phyloP scores from a whole-genome alignment of 768 basidiomycete species.

The Kondoa subrosea region DNA sequence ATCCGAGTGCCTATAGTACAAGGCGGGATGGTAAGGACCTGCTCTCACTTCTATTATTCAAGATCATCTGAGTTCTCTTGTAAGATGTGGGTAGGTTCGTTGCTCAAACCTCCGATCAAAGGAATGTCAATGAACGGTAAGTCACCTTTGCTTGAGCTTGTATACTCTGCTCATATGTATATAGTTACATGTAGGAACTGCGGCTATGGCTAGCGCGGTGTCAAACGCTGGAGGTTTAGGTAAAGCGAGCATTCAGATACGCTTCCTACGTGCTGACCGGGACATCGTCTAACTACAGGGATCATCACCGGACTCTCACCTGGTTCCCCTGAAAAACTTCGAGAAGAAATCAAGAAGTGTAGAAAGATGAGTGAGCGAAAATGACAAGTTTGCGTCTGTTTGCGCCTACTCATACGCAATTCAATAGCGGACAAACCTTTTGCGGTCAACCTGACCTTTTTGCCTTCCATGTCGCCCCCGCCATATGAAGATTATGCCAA shows the following conservation, averaged over 20 bases:
- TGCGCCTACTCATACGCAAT: not conserved
- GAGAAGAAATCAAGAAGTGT: constrained; percentile 63
- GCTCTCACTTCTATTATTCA: not conserved
- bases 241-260: not conserved
- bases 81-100: constrained; percentile 50
- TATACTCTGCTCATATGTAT: not conserved
- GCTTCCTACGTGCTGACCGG: not conserved
- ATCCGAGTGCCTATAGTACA: constrained; percentile 50
- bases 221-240: constrained; percentile 61
- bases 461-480: constrained; percentile 76
- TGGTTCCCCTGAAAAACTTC: constrained; percentile 63
- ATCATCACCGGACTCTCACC: constrained; percentile 77
- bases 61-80: not conserved
- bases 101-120: constrained; percentile 4
- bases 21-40: constrained; percentile 45
- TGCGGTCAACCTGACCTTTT: constrained; percentile 35
- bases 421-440: constrained; percentile 50
- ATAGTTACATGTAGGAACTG: constrained; percentile 48
- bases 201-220: constrained; percentile 55
- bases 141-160: too few species aligned
- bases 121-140: too few species aligned
- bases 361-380: constrained; percentile 37
- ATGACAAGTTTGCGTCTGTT: constrained; percentile 4
- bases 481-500: constrained; percentile 72
- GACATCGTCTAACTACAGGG: constrained; percentile 36